phyloP scores from a whole-genome alignment of 768 basidiomycete genomes.

The Lentinula edodes region DNA sequence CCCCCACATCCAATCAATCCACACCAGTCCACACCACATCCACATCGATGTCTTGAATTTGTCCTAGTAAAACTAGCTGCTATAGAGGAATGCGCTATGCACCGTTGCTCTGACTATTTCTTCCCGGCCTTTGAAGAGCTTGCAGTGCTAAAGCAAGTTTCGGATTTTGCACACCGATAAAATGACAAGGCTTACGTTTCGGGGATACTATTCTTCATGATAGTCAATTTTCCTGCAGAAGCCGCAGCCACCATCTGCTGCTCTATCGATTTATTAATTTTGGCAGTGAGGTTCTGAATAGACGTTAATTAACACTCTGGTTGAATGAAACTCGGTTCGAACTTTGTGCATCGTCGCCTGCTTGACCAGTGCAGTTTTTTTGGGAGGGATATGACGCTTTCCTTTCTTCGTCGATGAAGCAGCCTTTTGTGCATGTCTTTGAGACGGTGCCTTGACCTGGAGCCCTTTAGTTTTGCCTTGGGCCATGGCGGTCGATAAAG shows the following conservation, averaged over 20 bases:
- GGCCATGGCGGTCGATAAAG: conserved; percentile 44
- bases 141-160: neutral
- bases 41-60: too few relatives aligned
- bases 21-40: too few relatives aligned
- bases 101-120: neutral
- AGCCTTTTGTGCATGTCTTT: conserved; percentile 59
- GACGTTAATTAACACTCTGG: neutral
- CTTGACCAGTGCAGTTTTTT: conserved; percentile 69
- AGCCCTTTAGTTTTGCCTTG: conserved; percentile 88
- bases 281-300: conserved; percentile 72
- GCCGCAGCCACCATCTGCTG: conserved; percentile 87
- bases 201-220: conserved; percentile 70
- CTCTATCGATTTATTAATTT: conserved; percentile 91
- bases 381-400: conserved; percentile 71
- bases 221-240: conserved; percentile 83
- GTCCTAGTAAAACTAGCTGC: neutral
- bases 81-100: neutral
- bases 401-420: conserved; percentile 78
- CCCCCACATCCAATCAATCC: too few relatives aligned
- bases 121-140: neutral
- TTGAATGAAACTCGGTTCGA: conserved; percentile 7
- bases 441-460: conserved; percentile 45
- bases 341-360: conserved; percentile 79
- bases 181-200: conserved; percentile 17
- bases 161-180: neutral